Base-by-base conservation (phyloP, 139 green algal species). In the Chlamydomonas schloesseri region DNA sequence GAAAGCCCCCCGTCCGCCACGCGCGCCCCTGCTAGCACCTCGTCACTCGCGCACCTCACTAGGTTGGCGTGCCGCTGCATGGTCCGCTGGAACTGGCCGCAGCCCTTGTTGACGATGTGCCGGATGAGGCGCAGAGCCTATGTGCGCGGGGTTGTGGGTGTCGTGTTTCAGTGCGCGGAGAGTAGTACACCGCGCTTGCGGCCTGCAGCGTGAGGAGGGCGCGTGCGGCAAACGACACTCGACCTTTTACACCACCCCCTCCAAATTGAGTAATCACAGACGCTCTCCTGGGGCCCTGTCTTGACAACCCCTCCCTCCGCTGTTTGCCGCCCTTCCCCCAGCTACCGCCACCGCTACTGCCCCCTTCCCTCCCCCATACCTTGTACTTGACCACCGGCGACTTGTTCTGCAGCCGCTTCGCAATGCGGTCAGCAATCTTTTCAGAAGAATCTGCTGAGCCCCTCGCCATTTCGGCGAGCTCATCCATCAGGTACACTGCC, bases 401-500 rank as follows among this genome's bases (percentile, higher is more conserved):
- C 71, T 88, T 93, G 88, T 92, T 71, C 5, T 50, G 53, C 17
- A 98, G 91, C 15, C 92, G 87, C 46, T 89, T 91, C 31, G 82
- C 47, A 14, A 96, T 82, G 21, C 85, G 77, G 10, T 97, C 94
- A 10, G 94, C 91, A 14, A 94, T 87, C 0, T 72, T 81, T 18
- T 91, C 72, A 0, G 90, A 82, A 9, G 78, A 47, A 9, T 96
- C 92, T 17, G 76, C 24, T 37, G 84, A 88, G 36, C 86, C 71
- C 2, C 90, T 83, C 36, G 91, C 47, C 21, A 93, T 53, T 26
- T 92, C 71, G 23, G 86, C 89, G 31, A 98, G 86, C 78, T 98
- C 94, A 36, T 98, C 94, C 81, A 98, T 88, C 23, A 97, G 75
- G 67, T 97, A 98, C 36, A 98, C 94, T 97, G 91, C 71, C 77